These are phyloP conservation scores for Thelonectria blattea DNA, from an alignment of 2,329 filamentous ascomycete species.

Conservation along the genomic window DNA sequence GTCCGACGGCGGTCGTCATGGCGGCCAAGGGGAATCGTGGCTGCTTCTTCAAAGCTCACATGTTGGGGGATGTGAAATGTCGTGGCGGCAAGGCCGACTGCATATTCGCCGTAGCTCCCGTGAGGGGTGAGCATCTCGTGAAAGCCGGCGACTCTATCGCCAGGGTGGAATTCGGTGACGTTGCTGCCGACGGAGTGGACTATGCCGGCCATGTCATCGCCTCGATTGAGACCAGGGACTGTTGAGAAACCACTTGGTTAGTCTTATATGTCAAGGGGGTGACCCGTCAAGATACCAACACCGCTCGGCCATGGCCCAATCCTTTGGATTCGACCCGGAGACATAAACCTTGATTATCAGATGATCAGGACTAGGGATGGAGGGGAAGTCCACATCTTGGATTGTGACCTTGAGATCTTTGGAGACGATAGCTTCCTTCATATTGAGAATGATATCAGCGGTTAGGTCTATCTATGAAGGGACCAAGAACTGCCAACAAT, in stretches of 20 bases:
- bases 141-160: conserved; percentile 56
- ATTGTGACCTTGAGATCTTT: no score
- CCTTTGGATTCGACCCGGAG: neutral
- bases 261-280: no score
- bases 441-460: no score
- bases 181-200: neutral
- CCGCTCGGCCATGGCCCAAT: neutral
- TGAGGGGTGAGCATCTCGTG: conserved; percentile 57
- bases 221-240: neutral
- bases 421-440: no score
- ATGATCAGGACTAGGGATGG: no score
- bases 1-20: neutral
- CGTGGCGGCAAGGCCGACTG: conserved; percentile 59
- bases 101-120: conserved; percentile 68
- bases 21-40: neutral
- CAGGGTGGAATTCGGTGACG: conserved; percentile 25
- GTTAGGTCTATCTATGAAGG: no score
- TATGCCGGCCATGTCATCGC: neutral
- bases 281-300: no score
- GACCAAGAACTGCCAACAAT: no score
- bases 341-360: neutral
- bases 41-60: conserved; percentile 44
- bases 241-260: neutral
- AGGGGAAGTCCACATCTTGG: no score
- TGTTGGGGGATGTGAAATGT: conserved; percentile 60